Evolutionary conservation across 352 stramenopile species (phyloP), one percentile per base, ranked within the genome.

Genomic region (Phytophthora nicotianae): DNA sequence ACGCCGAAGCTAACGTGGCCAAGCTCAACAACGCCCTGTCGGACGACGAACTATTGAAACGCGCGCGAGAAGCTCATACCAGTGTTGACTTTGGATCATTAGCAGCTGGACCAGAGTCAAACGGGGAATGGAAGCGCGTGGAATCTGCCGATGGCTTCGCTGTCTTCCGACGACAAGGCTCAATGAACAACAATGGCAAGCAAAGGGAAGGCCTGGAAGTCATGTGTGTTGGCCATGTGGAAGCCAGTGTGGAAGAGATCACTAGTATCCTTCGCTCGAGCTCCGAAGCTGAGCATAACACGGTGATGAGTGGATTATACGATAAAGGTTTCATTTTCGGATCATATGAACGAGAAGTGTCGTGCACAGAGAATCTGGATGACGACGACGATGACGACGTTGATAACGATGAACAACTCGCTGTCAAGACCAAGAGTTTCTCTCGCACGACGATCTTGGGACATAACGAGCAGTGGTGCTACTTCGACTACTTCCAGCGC

Each of bases 381-480:
- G 26, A 59, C 0, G 57, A 65, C 8, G 35, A 63, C 16, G 27
- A 35, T 1, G 17, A 47, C 7, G 46, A 63, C 14, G 20, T 32
- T 49, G 37, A 38, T 16, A 41, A 19, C n/a, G 20, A 53, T 11
- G 60, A 63, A 17, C 68, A 66, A 20, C 49, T 76, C 23, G 16
- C 40, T 3, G 62, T 75, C 1, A 75, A 70, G 23, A 72, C 68
- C 1, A 64, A 58, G 26, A 70, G 57, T 19, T 75, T 75, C 26
- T 19, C 21, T 19, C 54, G 45, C 0, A 62, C 62, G 1, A 55
- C 51, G 0, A 32, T 62, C n/a, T 41, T 68, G 13, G 62, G 56
- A 0, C 60, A 61, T 4, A 75, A 75, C 29, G 67, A 75, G 29
- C 62, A 71, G 43, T 75, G 67, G 67, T 75, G 67, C 29, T 75